These are phyloP conservation scores for Casuarina equisetifolia DNA, from an alignment of 306 rosid genomes.

Conservation along the genomic window DNA sequence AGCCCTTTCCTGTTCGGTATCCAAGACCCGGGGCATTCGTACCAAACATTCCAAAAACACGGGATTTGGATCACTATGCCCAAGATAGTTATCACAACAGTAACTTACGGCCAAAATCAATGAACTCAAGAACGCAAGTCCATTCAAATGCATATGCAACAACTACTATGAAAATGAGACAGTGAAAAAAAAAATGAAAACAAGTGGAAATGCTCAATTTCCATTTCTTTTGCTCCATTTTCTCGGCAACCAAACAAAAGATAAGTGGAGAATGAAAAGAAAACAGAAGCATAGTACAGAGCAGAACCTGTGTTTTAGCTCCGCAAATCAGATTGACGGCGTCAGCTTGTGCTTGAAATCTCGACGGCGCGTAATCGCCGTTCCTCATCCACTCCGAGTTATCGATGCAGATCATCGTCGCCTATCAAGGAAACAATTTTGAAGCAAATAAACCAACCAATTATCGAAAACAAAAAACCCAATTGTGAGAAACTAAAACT, in stretches of 20 bases:
- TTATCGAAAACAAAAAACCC: conserved; percentile 49
- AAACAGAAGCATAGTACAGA: not conserved
- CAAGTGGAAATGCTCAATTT: not conserved
- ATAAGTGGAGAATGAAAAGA: not conserved
- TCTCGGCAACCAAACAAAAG: not conserved
- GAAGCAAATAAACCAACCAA: not conserved
- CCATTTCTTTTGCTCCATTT: not conserved
- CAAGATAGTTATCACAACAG: not conserved
- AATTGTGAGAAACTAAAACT: not conserved
- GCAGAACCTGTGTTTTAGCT: conserved; percentile 88
- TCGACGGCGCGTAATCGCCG: conserved; percentile 83
- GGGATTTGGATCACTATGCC: not conserved
- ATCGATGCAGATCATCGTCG: conserved; percentile 95
- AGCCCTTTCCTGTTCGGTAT: not conserved
- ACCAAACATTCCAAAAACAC: not conserved
- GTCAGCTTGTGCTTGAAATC: conserved; percentile 89
- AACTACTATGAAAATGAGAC: not conserved
- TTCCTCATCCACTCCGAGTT: conserved; percentile 99
- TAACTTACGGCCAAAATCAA: not conserved
- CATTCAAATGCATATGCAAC: not conserved
- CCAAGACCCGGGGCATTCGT: not conserved
- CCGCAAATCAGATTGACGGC: conserved; percentile 93
- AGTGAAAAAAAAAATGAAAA: not conserved
- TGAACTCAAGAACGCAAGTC: not conserved
- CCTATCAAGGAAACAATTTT: conserved; percentile 36